Conservation (phyloP, 345 rosid genomes). For the Acer yangbiense region DNA sequence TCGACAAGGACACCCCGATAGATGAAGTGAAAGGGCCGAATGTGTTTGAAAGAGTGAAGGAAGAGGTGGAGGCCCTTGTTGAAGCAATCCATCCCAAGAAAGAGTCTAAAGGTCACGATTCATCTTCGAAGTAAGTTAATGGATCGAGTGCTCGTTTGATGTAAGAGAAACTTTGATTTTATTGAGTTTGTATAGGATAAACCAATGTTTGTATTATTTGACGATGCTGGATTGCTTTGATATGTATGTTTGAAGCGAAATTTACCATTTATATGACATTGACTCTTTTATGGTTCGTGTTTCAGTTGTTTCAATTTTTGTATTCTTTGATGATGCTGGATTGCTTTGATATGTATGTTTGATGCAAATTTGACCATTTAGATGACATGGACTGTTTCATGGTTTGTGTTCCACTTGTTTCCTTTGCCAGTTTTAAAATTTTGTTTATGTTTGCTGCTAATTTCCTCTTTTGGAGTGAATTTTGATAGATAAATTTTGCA, state of each 20-base stretch:
- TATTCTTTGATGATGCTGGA: not conserved
- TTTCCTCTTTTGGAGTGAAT: not conserved
- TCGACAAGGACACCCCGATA: conserved; percentile 39
- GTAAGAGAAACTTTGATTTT: not conserved
- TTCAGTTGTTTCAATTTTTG: not conserved
- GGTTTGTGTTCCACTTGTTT: not conserved
- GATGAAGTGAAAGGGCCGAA: conserved; percentile 44
- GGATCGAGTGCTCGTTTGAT: conserved; percentile 5
- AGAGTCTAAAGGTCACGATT: conserved; percentile 24
- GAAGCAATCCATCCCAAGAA: conserved; percentile 45
- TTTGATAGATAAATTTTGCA: not conserved
- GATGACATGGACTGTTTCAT: not conserved
- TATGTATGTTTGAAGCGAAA: not conserved
- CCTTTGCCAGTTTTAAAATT: not conserved
- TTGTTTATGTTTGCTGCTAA: not conserved
- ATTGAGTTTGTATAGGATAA: not conserved
- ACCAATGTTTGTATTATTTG: not conserved
- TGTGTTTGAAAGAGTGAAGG: conserved; percentile 51
- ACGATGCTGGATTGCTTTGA: not conserved
- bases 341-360: not conserved
- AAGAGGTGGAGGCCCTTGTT: conserved; percentile 54
- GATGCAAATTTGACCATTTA: not conserved
- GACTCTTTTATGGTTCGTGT: too few species aligned
- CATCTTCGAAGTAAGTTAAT: conserved; percentile 15
- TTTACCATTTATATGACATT: not conserved